Percentiles rank a stretch among this genome's conserved stretches.
Evolutionary conservation across 345 rosid species (phyloP).

Genomic region (Geranium rotundifolium): DNA sequence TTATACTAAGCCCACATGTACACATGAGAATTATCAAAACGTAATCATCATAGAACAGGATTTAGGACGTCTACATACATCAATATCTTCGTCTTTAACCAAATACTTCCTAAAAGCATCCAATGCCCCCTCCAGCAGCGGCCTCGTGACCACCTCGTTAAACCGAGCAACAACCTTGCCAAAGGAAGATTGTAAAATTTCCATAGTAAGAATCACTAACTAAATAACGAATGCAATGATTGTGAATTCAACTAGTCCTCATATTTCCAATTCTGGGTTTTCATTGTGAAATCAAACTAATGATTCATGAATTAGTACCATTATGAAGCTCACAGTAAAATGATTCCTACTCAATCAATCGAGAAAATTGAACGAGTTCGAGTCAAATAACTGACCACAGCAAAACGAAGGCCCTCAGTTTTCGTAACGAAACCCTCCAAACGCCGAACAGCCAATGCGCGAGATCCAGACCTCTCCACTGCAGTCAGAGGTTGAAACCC

Average conservation of each 20-base stretch:
- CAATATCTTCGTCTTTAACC: slow-evolving; percentile 69
- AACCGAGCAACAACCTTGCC: slow-evolving; percentile 87
- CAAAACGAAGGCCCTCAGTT: slow-evolving; percentile 76
- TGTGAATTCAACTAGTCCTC: no score
- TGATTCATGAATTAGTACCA: no score
- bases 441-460: slow-evolving; percentile 49
- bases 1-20: not conserved
- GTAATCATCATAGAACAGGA: not conserved
- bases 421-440: slow-evolving; percentile 54
- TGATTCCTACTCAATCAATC: no score
- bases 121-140: slow-evolving; percentile 75
- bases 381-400: slow-evolving; percentile 38
- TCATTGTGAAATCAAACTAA: no score
- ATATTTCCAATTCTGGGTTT: no score
- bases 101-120: slow-evolving; percentile 74
- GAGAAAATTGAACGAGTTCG: not conserved
- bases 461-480: slow-evolving; percentile 20
- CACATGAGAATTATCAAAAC: not conserved
- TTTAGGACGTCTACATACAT: slow-evolving; percentile 24
- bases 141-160: slow-evolving; percentile 81
- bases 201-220: not conserved
- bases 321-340: no score
- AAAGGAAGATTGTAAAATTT: not conserved
- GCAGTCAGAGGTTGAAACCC: slow-evolving; percentile 20
- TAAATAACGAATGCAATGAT: not conserved